A percentile compares a stretch with the other conserved stretches of the same genome.
Evolutionary conservation across 2,329 filamentous ascomycete genomes (phyloP).

Genomic region (Colletotrichum kahawae): DNA sequence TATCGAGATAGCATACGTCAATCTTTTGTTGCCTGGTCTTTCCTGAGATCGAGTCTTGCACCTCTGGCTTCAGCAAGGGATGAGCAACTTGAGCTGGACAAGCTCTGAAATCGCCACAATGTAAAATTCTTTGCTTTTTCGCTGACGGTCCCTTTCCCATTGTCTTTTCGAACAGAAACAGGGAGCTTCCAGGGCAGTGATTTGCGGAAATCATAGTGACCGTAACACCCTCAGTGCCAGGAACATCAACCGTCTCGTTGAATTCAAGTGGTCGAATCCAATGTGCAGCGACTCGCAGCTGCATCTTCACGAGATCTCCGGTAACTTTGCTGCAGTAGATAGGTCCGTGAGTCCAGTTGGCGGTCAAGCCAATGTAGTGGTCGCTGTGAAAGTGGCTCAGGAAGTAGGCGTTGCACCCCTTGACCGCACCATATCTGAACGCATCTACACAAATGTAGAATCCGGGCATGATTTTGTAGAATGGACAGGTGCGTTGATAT

Average conservation of each 20-base stretch:
- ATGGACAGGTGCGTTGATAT: constrained; percentile 90
- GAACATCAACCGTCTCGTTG: constrained; percentile 78
- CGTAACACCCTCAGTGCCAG: constrained; percentile 78
- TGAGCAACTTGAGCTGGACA: constrained; percentile 85
- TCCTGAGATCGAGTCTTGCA: constrained; percentile 72
- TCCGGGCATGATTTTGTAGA: constrained; percentile 97
- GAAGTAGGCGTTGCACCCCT: constrained; percentile 94
- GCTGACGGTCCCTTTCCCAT: constrained; percentile 64
- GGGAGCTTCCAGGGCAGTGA: constrained; percentile 92
- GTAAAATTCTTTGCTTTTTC: constrained; percentile 79
- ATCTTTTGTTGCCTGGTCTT: constrained; percentile 83
- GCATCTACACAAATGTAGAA: constrained; percentile 95
- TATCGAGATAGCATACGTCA: constrained; percentile 95
- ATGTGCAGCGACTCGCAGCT: constrained; percentile 83
- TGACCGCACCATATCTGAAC: constrained; percentile 91
- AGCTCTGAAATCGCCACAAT: constrained; percentile 95
- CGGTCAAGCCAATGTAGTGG: constrained; percentile 90
- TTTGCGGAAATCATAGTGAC: constrained; percentile 98
- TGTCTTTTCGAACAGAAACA: constrained; percentile 89
- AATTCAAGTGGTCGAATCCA: constrained; percentile 89
- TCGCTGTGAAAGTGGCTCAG: constrained; percentile 98
- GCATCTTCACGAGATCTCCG: constrained; percentile 84
- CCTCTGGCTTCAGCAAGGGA: constrained; percentile 78
- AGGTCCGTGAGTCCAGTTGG: constrained; percentile 88
- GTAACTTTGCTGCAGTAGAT: constrained; percentile 97